Base-by-base conservation (phyloP, 2,329 filamentous ascomycete species). In the Teratosphaeria nubilosa region DNA sequence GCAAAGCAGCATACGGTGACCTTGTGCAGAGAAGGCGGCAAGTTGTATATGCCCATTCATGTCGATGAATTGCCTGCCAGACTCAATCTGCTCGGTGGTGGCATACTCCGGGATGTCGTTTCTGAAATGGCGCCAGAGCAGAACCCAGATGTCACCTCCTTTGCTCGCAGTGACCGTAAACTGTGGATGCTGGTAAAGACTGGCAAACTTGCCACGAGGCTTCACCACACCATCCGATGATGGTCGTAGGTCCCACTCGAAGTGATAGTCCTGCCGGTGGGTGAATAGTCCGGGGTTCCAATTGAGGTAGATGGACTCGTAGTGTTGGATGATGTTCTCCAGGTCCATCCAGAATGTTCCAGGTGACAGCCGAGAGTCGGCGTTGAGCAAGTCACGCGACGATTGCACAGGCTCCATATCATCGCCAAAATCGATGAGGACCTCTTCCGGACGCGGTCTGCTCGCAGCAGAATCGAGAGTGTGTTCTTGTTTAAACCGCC, bases 281-380 rank as follows among this genome's bases (percentile, higher is more conserved):
- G 78, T 77, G 73, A 99, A 99, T 0, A 96, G 77, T 0, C 82
- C 81, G 0, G 94, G 91, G 64, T 96, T 96, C 94, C 94, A 99
- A 74, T 97, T 99, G 57, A 99, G 79, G 72, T 97, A 99, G 64
- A 99, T 83, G 20, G 91, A 95, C 70, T 97, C 91, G 63, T 96
- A 99, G 69, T 96, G 86, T 67, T 96, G 91, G 37, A 90, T 82
- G 3, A 96, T 85, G 63, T 91, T 88, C 65, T 95, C 88, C 30
- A 94, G 84, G 25, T 86, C 85, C 75, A 97, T 95, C 92, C 94
- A 97, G 69, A 96, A 95, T 0, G 87, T 90, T n/a, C 91, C 90
- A 0, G 87, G 86, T 30, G 75, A 69, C 7, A 75, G 68, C 41
- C 73, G 66, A 25, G 74, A 69, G 30, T 74, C 70, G 2, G 65